phyloP scores from a whole-genome alignment of 2,329 filamentous ascomycete species.

The Ophiocordyceps sinensis region DNA sequence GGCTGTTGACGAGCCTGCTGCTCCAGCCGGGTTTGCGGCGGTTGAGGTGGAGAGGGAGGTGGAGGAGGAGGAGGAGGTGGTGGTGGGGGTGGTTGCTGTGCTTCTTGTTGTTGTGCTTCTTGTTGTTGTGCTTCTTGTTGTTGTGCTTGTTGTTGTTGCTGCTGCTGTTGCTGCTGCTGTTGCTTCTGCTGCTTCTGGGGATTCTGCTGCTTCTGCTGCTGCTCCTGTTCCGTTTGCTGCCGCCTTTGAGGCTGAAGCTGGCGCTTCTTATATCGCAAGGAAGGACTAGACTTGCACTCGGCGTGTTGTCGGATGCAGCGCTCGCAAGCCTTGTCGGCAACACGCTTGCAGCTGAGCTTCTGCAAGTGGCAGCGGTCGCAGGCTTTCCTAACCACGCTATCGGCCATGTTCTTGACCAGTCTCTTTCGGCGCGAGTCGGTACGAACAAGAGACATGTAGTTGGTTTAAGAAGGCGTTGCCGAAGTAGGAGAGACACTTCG shows the following conservation, averaged over 20 bases:
- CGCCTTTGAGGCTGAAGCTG: constrained; percentile 12
- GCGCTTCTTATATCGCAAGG: constrained; percentile 22
- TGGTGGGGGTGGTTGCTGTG: no score
- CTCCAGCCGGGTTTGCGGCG: constrained; percentile 1
- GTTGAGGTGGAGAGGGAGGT: no score
- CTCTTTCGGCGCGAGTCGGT: constrained; percentile 7
- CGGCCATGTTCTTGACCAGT: constrained; percentile 20
- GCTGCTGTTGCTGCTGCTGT: constrained; percentile 5
- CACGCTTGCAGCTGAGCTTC: constrained; percentile 30
- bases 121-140: constrained; percentile 4
- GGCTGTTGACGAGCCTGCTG: constrained; percentile 3
- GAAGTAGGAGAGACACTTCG: constrained; percentile 5
- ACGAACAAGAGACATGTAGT: constrained; percentile 14
- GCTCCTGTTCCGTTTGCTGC: constrained; percentile 7
- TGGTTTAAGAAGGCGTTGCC: constrained; percentile 13
- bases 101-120: constrained; percentile 2
- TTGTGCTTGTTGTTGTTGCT: constrained; percentile 5
- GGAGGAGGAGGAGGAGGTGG: no score
- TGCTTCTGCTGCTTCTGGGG: constrained; percentile 6
- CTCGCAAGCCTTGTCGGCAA: constrained; percentile 24
- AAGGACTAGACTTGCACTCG: constrained; percentile 29
- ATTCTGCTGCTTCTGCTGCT: constrained; percentile 5
- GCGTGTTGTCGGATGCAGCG: constrained; percentile 25
- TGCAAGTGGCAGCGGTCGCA: constrained; percentile 32
- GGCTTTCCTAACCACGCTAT: constrained; percentile 25